Evolutionary conservation across 106 monocot genomes (phyloP).

Genomic region (Dioscorea alata): DNA sequence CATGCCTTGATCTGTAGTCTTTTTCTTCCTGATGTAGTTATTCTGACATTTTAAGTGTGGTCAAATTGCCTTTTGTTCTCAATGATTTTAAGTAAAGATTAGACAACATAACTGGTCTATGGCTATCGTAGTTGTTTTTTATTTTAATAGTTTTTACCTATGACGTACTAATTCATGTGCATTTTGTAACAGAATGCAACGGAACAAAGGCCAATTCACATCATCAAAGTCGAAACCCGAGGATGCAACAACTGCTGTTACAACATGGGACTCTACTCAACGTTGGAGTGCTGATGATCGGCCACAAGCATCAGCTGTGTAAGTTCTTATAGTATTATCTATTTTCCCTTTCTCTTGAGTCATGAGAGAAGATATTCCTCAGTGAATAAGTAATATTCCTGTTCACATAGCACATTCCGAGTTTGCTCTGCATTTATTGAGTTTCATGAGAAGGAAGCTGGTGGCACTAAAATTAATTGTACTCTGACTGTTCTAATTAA

Average conservation of each 20-base stretch:
- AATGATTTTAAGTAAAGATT: background rate
- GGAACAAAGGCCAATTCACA: conserved; percentile 88
- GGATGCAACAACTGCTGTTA: conserved; percentile 38
- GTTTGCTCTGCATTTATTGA: background rate
- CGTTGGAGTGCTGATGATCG: conserved; percentile 63
- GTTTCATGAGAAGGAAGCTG: background rate
- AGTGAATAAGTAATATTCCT: too few relatives aligned
- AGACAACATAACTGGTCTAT: background rate
- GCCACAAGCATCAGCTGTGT: conserved; percentile 68
- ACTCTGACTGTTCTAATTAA: too few relatives aligned
- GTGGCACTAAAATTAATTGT: too few relatives aligned
- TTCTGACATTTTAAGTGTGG: background rate
- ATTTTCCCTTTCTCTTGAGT: too few relatives aligned
- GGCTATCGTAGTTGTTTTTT: background rate
- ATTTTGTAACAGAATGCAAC: conserved; percentile 58
- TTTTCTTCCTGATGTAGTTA: too few relatives aligned
- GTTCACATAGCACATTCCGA: too few relatives aligned
- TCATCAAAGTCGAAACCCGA: conserved; percentile 85
- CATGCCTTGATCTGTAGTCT: too few relatives aligned
- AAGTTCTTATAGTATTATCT: conserved; percentile 11
- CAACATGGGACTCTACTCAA: conserved; percentile 53
- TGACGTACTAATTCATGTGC: background rate
- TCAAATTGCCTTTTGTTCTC: background rate
- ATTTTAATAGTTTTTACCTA: background rate
- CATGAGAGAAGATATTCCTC: too few relatives aligned